Base-by-base conservation (phyloP, 768 basidiomycete species). In the Megacollybia marginata region DNA sequence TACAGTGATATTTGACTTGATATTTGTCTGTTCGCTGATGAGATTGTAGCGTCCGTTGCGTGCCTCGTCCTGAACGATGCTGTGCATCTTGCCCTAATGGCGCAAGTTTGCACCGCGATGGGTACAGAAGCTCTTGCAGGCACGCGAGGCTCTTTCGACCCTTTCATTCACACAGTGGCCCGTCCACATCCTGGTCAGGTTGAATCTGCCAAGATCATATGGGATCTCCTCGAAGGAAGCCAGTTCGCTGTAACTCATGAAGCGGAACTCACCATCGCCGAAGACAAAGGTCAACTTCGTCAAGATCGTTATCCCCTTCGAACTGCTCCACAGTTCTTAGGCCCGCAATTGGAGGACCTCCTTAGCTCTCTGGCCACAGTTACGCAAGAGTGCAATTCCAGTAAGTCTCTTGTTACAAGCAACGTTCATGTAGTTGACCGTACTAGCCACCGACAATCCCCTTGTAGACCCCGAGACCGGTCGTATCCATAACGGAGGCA, bases 111-210 rank as follows among this genome's bases (percentile, higher is more conserved):
- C 57, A 92, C 90, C 0, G 90, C 90, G 1, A 77, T 93, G 76
- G 88, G 89, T 13, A 79, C 83, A 5, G 91, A 93, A 62, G 90
- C 89, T 6, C 77, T 92, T 54, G 65, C 80, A 33, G 91, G 91
- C 15, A 75, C 82, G 13, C 80, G 80, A 19, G 81, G 72, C 11
- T 84, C 83, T 1, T 88, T 84, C 58, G 83, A 82, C 52, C 78
- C 85, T 2, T 93, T 93, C 70, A 87, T 93, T 52, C 82, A 85
- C 62, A 73, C 76, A 48, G 67, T 74, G 34, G 79, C 84, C 13
- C 81, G 91, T 9, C 91, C 91, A 7, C 91, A 93, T 63, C 84
- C 87, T 5, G 90, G 90, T 47, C 90, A 92, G 69, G 76, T 93
- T 43, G 87, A 92, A 61, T 77, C 73, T 1, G 89, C 86, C 2